These are phyloP conservation scores for Blastosporella zonata DNA, from an alignment of 1,284 basidiomycete genomes.

Conservation along the genomic window DNA sequence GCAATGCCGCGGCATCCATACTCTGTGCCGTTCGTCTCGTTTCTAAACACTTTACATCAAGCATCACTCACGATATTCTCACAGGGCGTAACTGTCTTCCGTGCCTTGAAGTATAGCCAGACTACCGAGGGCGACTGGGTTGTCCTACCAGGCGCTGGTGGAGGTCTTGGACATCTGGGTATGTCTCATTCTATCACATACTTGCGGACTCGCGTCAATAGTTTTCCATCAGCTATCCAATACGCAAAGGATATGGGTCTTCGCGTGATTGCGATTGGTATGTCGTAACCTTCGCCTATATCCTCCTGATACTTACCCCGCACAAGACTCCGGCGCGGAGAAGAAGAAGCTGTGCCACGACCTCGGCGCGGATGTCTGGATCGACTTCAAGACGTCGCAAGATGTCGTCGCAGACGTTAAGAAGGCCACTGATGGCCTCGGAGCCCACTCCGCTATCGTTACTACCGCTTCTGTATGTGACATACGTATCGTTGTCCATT, in stretches of 20 bases:
- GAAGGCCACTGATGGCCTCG: conserved; percentile 64
- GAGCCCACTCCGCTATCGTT: conserved; percentile 75
- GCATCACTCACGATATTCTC: neutral
- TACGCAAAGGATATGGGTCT: conserved; percentile 77
- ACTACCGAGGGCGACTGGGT: conserved; percentile 79
- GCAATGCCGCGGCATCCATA: conserved; percentile 75
- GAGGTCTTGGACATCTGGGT: conserved; percentile 71
- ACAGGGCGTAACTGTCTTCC: conserved; percentile 78
- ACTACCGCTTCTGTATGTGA: conserved; percentile 49
- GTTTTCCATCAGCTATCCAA: conserved; percentile 55
- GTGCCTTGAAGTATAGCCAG: conserved; percentile 76
- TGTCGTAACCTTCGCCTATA: conserved; percentile 7
- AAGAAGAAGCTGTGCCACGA: conserved; percentile 67
- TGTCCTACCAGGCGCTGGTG: conserved; percentile 77
- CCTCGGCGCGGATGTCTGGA: conserved; percentile 77
- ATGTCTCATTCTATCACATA: conserved; percentile 6
- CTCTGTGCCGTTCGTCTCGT: conserved; percentile 67
- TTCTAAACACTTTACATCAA: neutral
- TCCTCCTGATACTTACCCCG: neutral
- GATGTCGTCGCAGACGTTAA: conserved; percentile 64
- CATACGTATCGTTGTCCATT: neutral
- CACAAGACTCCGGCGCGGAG: conserved; percentile 64
- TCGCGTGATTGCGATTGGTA: conserved; percentile 76
- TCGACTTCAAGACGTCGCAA: conserved; percentile 72
- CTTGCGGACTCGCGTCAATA: neutral